Evolutionary conservation across 116 monocot genomes (phyloP).

Genomic region (Zostera marina): DNA sequence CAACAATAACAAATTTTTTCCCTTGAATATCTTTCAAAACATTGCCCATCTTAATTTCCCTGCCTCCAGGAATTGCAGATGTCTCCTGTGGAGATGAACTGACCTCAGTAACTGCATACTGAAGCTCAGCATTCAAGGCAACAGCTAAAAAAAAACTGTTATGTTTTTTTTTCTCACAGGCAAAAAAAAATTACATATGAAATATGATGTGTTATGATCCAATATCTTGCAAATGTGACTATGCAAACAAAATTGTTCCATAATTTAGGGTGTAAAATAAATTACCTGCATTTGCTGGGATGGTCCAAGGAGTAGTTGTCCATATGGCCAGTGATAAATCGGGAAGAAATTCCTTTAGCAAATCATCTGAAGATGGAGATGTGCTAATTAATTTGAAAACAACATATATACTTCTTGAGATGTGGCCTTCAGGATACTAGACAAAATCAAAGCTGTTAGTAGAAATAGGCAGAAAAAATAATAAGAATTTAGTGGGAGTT

Average conservation of each 20-base stretch:
- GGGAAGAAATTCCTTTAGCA: conserved; percentile 60
- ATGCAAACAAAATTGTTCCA: too few relatives aligned
- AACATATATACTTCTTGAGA: conserved; percentile 82
- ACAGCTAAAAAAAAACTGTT: conserved; percentile 46
- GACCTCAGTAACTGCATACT: conserved; percentile 65
- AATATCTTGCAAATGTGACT: too few relatives aligned
- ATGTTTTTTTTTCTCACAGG: not conserved
- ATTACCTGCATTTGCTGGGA: conserved; percentile 98
- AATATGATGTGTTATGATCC: too few relatives aligned
- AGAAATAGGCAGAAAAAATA: not conserved
- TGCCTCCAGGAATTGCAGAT: conserved; percentile 14
- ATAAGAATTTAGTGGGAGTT: not conserved
- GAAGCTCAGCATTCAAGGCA: conserved; percentile 77
- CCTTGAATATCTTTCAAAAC: conserved; percentile 30
- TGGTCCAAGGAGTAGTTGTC: conserved; percentile 99
- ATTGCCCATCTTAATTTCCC: conserved; percentile 31
- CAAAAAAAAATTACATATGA: too few relatives aligned
- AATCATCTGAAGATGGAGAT: conserved; percentile 21
- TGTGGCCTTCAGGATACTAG: conserved; percentile 91
- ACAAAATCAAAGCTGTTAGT: conserved; percentile 5
- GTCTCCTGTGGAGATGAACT: conserved; percentile 17
- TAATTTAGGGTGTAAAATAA: not conserved
- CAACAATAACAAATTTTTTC: conserved; percentile 55
- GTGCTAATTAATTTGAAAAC: conserved; percentile 53
- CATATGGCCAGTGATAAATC: conserved; percentile 78